Percentiles rank a stretch among this genome's conserved stretches.
phyloP scores from a whole-genome alignment of 495 filamentous ascomycete species.

The Collariella sp. region DNA sequence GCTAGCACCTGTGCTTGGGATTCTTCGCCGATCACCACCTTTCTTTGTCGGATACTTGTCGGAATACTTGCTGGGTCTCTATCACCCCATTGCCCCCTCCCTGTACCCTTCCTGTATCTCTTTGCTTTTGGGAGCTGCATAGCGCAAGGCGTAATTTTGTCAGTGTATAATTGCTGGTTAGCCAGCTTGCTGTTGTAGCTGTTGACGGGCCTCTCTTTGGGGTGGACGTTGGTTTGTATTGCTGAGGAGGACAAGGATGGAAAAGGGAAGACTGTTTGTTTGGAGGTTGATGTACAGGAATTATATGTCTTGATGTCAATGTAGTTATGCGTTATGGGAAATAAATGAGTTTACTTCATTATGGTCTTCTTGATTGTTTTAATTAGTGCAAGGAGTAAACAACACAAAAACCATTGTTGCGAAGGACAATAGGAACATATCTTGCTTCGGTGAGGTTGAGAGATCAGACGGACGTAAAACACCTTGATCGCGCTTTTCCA shows the following conservation, averaged over 20 bases:
- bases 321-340: conserved; percentile 2
- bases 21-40: background rate
- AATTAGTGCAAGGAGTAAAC: no score
- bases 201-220: background rate
- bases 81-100: background rate
- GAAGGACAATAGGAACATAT: no score
- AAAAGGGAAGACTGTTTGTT: background rate
- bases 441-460: no score
- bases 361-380: background rate
- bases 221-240: background rate
- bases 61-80: background rate
- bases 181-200: background rate
- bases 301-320: background rate
- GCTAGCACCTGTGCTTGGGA: conserved; percentile 1
- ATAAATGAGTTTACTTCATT: background rate
- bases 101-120: conserved; percentile 7
- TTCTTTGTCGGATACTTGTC: conserved; percentile 1
- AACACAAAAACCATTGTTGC: no score
- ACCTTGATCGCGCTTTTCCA: background rate
- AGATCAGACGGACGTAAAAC: no score
- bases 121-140: conserved; percentile 21
- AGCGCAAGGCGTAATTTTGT: conserved; percentile 25
- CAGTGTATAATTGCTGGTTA: conserved; percentile 7
- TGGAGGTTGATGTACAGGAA: background rate
- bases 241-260: background rate